These are phyloP conservation scores for Calonectria pseudoreteaudii DNA, from an alignment of 2,329 filamentous ascomycete species.

Conservation along the genomic window DNA sequence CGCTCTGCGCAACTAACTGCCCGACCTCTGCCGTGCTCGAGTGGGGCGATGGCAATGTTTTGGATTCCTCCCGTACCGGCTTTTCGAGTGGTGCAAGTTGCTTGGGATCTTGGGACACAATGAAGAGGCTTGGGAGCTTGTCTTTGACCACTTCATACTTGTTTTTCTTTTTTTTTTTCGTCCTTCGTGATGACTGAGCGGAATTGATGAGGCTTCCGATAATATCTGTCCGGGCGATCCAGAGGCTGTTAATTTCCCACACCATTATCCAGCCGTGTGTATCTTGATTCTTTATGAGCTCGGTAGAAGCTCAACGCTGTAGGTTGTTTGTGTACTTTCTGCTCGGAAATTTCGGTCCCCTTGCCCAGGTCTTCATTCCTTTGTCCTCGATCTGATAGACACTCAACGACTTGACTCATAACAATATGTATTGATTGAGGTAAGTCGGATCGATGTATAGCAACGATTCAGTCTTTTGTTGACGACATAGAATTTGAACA, in stretches of 20 bases:
- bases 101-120: background rate
- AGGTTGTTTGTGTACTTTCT: background rate
- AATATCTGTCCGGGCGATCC: background rate
- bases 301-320: background rate
- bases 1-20: too few relatives aligned
- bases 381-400: background rate
- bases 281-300: background rate
- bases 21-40: too few relatives aligned
- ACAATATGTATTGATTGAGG: too few relatives aligned
- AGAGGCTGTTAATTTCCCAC: background rate
- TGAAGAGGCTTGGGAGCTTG: too few relatives aligned
- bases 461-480: background rate
- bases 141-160: too few relatives aligned
- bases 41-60: background rate
- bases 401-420: background rate
- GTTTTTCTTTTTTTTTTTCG: too few relatives aligned
- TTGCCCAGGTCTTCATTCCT: background rate
- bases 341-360: background rate
- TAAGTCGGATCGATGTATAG: background rate
- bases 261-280: background rate
- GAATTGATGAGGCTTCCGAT: too few relatives aligned
- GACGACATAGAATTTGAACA: background rate
- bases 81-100: background rate
- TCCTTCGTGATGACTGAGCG: too few relatives aligned
- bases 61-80: background rate